phyloP scores from a whole-genome alignment of 73 alveolate species.

The Tetrahymena borealis region DNA sequence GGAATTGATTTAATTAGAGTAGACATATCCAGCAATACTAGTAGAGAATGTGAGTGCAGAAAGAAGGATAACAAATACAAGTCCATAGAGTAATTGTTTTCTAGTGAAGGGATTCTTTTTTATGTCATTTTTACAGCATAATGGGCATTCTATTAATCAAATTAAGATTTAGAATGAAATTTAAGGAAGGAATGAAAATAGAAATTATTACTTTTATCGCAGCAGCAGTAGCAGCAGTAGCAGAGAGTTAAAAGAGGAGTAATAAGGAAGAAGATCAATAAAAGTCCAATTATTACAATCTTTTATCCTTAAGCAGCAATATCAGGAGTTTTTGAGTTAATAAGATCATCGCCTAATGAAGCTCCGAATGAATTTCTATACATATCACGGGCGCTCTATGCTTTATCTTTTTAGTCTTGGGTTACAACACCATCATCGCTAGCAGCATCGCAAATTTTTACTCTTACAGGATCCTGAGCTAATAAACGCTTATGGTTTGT shows the following conservation, averaged over 20 bases:
- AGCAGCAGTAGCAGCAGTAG: background rate
- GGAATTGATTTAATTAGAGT: background rate
- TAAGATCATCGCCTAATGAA: background rate
- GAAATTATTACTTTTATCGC: background rate
- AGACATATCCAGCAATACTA: background rate
- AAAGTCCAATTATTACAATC: background rate
- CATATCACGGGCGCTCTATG: background rate
- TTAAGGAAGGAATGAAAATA: background rate
- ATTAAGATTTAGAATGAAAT: background rate
- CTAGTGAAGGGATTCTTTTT: background rate
- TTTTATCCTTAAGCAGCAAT: background rate
- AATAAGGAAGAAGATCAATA: background rate
- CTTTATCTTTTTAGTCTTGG: background rate
- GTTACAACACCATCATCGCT: background rate
- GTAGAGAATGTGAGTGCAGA: background rate
- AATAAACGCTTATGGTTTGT: background rate
- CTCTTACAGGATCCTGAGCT: background rate
- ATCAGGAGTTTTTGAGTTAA: background rate
- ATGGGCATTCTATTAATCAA: background rate
- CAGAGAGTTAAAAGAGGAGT: background rate
- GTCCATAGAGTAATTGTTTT: background rate
- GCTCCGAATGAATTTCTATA: background rate
- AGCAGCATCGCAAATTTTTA: background rate
- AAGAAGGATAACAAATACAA: background rate
- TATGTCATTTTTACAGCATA: background rate